A percentile compares a stretch with the other conserved stretches of the same genome.
Evolutionary conservation across 345 rosid genomes (phyloP).

Genomic region (Luvunga scandens): DNA sequence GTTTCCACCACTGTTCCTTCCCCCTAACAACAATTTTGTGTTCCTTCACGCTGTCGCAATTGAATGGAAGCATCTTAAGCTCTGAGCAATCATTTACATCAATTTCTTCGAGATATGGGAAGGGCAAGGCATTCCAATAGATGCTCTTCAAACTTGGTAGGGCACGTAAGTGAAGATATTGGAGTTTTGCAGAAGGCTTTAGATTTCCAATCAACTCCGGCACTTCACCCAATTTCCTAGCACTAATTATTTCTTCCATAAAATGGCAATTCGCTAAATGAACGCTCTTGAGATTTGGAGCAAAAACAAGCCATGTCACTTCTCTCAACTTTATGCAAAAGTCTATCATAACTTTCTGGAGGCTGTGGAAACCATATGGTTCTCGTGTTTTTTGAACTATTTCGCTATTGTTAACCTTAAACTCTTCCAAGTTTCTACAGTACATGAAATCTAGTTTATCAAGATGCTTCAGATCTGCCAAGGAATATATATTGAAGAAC

Average conservation of each 20-base stretch:
- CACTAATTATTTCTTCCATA: conserved; percentile 8
- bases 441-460: background rate
- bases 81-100: background rate
- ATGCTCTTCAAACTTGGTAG: background rate
- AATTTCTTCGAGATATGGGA: background rate
- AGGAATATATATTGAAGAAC: background rate
- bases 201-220: background rate
- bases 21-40: background rate
- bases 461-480: background rate
- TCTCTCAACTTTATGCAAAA: background rate
- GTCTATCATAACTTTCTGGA: background rate
- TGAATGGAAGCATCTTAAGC: conserved; percentile 19
- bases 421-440: background rate
- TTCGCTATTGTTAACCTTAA: background rate
- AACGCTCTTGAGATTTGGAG: background rate
- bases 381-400: too few species aligned
- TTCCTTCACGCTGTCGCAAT: background rate
- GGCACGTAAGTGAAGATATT: background rate
- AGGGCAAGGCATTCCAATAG: conserved; percentile 4
- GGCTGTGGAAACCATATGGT: background rate
- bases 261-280: background rate
- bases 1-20: background rate
- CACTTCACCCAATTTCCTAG: background rate
- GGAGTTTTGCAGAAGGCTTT: conserved; percentile 6
- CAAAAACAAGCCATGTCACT: conserved; percentile 15